These are phyloP conservation scores for Pyropia yezoensis DNA, from an alignment of 23 red algal genomes.

Conservation along the genomic window DNA sequence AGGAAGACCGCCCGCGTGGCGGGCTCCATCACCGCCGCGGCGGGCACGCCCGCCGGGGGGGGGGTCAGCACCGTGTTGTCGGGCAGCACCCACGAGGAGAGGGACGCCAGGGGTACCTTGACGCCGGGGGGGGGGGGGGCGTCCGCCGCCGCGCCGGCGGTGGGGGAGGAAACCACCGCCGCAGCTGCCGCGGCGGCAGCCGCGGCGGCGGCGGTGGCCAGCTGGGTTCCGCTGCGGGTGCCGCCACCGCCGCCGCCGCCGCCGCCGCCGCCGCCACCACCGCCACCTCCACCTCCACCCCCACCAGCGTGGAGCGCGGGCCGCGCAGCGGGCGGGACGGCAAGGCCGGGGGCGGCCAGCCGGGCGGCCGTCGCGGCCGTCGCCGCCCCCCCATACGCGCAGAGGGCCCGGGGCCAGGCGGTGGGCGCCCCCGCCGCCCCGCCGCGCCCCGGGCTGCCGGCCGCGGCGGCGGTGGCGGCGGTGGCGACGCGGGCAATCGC, in stretches of 20 bases:
- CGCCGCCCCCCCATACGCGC: not conserved
- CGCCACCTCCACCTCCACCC: not conserved
- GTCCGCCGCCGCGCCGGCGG: not conserved
- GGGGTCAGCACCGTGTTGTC: not conserved
- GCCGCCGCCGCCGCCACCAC: constrained; percentile 1
- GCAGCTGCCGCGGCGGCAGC: not conserved
- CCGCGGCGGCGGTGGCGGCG: not conserved
- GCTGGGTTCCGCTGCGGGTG: not conserved
- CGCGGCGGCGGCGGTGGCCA: not conserved
- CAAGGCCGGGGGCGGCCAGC: not conserved
- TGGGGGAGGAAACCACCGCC: not conserved
- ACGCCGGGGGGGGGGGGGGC: not conserved
- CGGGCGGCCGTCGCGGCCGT: not conserved
- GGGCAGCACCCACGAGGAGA: not conserved
- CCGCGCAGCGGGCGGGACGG: not conserved
- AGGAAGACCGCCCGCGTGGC: constrained; percentile 27
- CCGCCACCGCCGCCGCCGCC: not conserved
- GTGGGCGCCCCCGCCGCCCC: not conserved
- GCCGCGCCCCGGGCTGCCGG: not conserved
- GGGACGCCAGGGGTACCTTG: not conserved
- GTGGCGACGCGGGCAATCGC: not conserved
- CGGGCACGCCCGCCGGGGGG: not conserved
- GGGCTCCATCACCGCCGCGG: constrained; percentile 4
- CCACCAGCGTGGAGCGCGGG: too few species aligned
- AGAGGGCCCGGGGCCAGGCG: not conserved